Evolutionary conservation across 257 asterid genomes (phyloP), one percentile per base, ranked within the genome.

Genomic region (Paraleonurus japonicus): DNA sequence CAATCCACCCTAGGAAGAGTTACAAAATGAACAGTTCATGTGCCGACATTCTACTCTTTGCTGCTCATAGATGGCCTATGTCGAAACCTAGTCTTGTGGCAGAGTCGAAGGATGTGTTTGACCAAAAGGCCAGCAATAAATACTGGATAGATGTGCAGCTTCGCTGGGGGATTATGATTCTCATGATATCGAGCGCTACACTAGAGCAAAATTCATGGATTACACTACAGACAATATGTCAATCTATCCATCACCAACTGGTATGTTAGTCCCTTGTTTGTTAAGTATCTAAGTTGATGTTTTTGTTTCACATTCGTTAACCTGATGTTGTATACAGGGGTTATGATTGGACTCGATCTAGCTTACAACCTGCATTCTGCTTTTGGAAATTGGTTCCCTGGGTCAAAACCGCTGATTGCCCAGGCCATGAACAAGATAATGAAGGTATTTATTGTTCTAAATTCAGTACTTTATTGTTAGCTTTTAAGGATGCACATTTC

Each of bases 391-490:
- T 95, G 99, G 99, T 95, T 95, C 81, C 99, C 99, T 65, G 99
- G 99, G 78, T 95, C 99, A 58, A 95, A 95, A 74, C 99, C 99
- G 1, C 77, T 95, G 81, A 86, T 95, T 74, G 97, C 97, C 3
- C 99, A 95, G 85, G 99, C 99, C 32, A 95, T 95, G 99, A 95
- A 95, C 86, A 95, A 95, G 83, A 95, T 95, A 72, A 95, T 95
- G 99, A 95, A 95, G 99, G 99, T 94, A 76, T 7, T 45, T 61
- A 6, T 61, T 35, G 35, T 15, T 15, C 32, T 4, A 19, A 11
- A 13, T 53, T 43, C 3, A 45, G 4, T 20, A 43, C 19, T 9
- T 51, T 47, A 39, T 48, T 28, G 43, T 35, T 54, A 1, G n/a
- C 17, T 16, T n/a, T 33, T 39, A 23, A 41, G 4, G 11, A 64